A percentile compares a stretch with the other conserved stretches of the same genome.
Conservation (phyloP, 331 rosid species). For the Rhamnella rubrinervis region DNA sequence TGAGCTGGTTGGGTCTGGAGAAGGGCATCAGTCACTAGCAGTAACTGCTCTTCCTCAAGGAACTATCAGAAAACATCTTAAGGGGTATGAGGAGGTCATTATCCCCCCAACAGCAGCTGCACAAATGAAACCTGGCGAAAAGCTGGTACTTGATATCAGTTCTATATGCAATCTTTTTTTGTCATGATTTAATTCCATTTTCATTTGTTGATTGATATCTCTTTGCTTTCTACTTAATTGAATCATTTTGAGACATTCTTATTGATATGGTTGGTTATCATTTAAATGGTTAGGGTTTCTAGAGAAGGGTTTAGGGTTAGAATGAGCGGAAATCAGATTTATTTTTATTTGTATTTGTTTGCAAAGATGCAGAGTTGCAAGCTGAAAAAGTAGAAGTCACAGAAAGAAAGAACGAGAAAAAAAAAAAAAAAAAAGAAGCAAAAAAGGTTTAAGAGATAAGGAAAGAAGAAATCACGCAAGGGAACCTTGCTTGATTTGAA, state of each 20-base stretch:
- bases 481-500: too few species aligned
- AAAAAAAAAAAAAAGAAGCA: too few species aligned
- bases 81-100: constrained; percentile 89
- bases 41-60: constrained; percentile 98
- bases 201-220: constrained; percentile 5
- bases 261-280: too few species aligned
- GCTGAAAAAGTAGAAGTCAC: too few species aligned
- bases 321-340: too few species aligned
- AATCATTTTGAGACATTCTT: background rate
- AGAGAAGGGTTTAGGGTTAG: too few species aligned
- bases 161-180: constrained; percentile 23
- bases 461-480: too few species aligned
- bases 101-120: constrained; percentile 90
- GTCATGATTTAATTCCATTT: background rate
- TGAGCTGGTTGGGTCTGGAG: constrained; percentile 72
- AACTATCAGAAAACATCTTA: constrained; percentile 67
- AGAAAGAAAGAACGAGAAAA: too few species aligned
- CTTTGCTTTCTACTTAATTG: background rate
- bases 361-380: too few species aligned
- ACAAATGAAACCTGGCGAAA: constrained; percentile 95
- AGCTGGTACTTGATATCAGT: constrained; percentile 56
- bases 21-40: constrained; percentile 46
- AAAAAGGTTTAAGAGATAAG: too few species aligned
- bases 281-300: too few species aligned
- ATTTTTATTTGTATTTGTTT: too few species aligned